Base-by-base conservation (phyloP, 164 flowering plant species). In the Liriodendron chinense region DNA sequence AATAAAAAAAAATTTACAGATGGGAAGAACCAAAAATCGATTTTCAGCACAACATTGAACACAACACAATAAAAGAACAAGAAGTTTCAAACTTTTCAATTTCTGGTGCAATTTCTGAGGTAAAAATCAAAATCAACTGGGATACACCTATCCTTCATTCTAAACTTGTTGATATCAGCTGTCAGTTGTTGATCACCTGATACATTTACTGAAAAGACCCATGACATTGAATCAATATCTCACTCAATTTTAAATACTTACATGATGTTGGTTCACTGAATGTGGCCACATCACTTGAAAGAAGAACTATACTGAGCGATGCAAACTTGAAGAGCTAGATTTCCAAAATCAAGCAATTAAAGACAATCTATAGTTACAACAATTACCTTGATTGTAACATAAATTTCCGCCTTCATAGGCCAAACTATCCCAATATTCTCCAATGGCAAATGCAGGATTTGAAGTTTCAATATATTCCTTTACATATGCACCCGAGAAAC, bases 401-500 rank as follows among this genome's bases (percentile, higher is more conserved):
- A 88, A 72, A 72, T 85, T 82, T 67, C 91, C 89, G 65, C 87
- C 84, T 80, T 86, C 89, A 80, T 87, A 89, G 67, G 83, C 80
- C 74, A 89, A 80, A 73, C 88, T 84, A 74, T 89, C 92, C 92
- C 92, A 89, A 67, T 89, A 86, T 83, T 89, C 92, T 68, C 90
- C 92, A 69, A 89, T 85, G 18, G 92, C 86, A 84, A 87, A 89
- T 69, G 85, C 87, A 72, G 92, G 92, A 71, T 80, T 82, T 71
- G 90, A 86, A 74, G 84, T 77, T 77, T 86, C 87, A 43, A 89
- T 83, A 72, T 87, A 89, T 75, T 87, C 90, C 81, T 89, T 89
- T 47, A 87, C 87, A 73, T 80, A 87, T 21, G 77, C 79, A 80
- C 91, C 91, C 24, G 87, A 87, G 79, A 88, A 88, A 10, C 91